Evolutionary conservation across 177 flowering plant genomes (phyloP).

Genomic region (Vitis hybrid): DNA sequence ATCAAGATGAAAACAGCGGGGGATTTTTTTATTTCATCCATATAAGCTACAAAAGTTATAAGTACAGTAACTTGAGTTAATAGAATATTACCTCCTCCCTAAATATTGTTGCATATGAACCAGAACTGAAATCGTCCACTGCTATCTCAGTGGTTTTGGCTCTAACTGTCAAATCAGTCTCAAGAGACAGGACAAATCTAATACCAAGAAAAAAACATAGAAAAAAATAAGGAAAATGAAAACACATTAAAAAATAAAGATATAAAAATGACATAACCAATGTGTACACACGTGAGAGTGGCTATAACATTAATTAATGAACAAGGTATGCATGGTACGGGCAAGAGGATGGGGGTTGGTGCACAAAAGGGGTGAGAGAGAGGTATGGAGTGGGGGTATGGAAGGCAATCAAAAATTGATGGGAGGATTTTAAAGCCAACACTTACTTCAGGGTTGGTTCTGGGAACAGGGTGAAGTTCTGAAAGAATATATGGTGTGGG

Average conservation of each 20-base stretch:
- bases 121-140: conserved; percentile 79
- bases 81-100: conserved; percentile 62
- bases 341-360: too few relatives aligned
- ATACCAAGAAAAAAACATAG: not conserved
- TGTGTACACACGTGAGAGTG: not conserved
- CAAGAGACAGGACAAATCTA: conserved; percentile 85
- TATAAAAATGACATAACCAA: not conserved
- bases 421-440: too few relatives aligned
- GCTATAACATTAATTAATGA: too few relatives aligned
- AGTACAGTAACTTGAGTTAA: not conserved
- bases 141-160: conserved; percentile 76
- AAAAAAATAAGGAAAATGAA: not conserved
- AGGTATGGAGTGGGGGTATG: too few relatives aligned
- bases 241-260: not conserved
- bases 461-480: too few relatives aligned
- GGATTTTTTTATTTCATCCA: too few relatives aligned
- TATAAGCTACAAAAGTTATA: not conserved
- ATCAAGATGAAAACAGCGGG: too few relatives aligned
- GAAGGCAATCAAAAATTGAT: too few relatives aligned
- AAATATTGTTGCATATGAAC: conserved; percentile 87
- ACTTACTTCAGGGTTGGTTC: too few relatives aligned
- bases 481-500: too few relatives aligned
- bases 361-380: too few relatives aligned
- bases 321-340: too few relatives aligned
- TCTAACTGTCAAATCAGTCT: conserved; percentile 82